Conservation (phyloP, 208 protist genomes). For the Acanthamoeba pearcei region DNA sequence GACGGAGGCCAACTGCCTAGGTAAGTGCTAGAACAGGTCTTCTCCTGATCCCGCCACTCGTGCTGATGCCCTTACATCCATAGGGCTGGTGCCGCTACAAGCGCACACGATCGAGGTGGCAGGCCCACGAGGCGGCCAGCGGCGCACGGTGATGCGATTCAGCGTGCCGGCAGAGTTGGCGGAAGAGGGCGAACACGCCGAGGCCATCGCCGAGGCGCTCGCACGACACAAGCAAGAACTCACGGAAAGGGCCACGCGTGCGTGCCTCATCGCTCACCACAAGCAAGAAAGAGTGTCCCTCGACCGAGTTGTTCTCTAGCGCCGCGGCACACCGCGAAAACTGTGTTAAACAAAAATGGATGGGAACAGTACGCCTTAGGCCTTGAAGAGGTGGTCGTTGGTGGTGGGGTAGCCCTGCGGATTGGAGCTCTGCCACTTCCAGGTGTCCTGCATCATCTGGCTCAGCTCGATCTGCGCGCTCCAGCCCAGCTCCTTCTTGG, state of each 20-base stretch:
- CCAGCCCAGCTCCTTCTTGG: slow-evolving; percentile 88
- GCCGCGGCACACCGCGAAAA: too few relatives aligned
- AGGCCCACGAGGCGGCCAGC: background rate
- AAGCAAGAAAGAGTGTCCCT: background rate
- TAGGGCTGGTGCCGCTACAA: background rate
- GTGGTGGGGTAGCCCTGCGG: slow-evolving; percentile 84
- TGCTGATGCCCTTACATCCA: too few relatives aligned
- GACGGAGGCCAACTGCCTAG: slow-evolving; percentile 5
- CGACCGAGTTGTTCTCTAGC: slow-evolving; percentile 15
- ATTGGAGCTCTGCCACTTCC: slow-evolving; percentile 89
- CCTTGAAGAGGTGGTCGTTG: slow-evolving; percentile 48
- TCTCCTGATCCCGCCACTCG: too few relatives aligned
- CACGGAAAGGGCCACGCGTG: background rate
- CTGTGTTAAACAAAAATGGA: too few relatives aligned
- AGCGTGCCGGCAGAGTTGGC: background rate
- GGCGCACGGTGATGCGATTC: background rate
- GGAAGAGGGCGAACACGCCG: background rate
- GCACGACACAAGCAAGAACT: background rate
- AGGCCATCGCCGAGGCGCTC: background rate
- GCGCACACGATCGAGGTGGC: background rate
- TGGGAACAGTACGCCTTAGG: background rate
- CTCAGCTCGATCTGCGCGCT: slow-evolving; percentile 87
- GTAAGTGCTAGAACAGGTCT: too few relatives aligned
- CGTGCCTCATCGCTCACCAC: background rate
- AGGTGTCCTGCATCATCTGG: slow-evolving; percentile 90